These are phyloP conservation scores for Suhomyces pyralidae DNA, from an alignment of 805 yeast genomes.

Conservation along the genomic window DNA sequence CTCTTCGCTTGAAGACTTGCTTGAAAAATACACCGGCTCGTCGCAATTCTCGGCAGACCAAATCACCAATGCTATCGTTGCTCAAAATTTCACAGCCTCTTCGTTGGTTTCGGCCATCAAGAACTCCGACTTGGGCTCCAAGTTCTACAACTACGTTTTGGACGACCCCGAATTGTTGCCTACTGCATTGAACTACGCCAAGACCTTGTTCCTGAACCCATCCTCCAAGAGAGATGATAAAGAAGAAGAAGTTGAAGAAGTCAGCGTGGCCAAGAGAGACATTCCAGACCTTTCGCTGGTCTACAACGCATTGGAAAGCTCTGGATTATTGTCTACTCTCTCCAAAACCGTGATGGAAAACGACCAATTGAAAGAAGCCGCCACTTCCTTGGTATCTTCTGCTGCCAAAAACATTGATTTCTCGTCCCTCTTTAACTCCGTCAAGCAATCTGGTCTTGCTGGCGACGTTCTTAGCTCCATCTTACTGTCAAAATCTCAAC, in stretches of 20 bases:
- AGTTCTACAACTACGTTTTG: slow-evolving; percentile 16
- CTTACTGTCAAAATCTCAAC: slow-evolving; percentile 2
- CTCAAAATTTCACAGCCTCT: slow-evolving; percentile 14
- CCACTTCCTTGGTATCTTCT: slow-evolving; percentile 17
- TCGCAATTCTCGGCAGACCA: slow-evolving; percentile 15
- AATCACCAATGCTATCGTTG: slow-evolving; percentile 12
- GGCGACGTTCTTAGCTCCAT: slow-evolving; percentile 12
- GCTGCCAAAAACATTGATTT: slow-evolving; percentile 23
- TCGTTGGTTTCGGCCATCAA: slow-evolving; percentile 12
- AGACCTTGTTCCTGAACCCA: slow-evolving; percentile 7
- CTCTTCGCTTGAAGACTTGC: slow-evolving; percentile 14
- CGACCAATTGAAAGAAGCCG: slow-evolving; percentile 16
- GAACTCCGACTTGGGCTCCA: slow-evolving; percentile 13
- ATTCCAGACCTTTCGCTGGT: slow-evolving; percentile 13
- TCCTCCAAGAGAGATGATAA: slow-evolving; percentile 10
- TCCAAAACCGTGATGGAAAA: slow-evolving; percentile 23
- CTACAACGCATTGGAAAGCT: slow-evolving; percentile 19
- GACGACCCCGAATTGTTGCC: slow-evolving; percentile 14
- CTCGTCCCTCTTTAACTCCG: slow-evolving; percentile 16
- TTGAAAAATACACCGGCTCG: slow-evolving; percentile 14
- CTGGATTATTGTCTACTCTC: slow-evolving; percentile 21
- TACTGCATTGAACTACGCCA: slow-evolving; percentile 15
- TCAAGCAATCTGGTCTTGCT: slow-evolving; percentile 27
- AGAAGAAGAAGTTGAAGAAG: neutral
- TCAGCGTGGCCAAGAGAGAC: slow-evolving; percentile 10